Evolutionary conservation across 805 yeast species (phyloP).

Genomic region (Metschnikowia peoriensis): DNA sequence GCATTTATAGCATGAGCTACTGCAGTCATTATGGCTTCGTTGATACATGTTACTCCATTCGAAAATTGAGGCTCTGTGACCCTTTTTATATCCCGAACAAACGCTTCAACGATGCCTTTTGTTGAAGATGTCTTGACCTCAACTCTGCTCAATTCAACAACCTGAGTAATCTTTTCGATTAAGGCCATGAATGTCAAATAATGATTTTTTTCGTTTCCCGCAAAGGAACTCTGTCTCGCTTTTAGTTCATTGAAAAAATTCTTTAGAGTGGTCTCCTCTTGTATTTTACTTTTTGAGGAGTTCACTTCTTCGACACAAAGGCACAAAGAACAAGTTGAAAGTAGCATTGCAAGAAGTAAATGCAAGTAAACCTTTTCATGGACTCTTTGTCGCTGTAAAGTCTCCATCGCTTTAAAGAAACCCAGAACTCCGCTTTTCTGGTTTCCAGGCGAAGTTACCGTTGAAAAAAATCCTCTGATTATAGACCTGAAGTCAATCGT

Average conservation of each 20-base stretch:
- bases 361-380: background rate
- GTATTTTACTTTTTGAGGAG: background rate
- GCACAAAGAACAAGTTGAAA: background rate
- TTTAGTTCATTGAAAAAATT: background rate
- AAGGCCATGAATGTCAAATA: too few relatives aligned
- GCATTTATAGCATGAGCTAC: too few relatives aligned
- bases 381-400: background rate
- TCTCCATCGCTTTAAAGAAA: background rate
- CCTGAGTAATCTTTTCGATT: background rate
- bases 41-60: too few relatives aligned
- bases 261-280: background rate
- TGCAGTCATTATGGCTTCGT: too few relatives aligned
- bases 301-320: background rate
- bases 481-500: background rate
- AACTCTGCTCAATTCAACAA: background rate
- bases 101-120: background rate
- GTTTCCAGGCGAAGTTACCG: background rate
- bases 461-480: too few relatives aligned
- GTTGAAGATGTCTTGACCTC: background rate
- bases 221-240: background rate
- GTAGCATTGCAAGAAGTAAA: background rate
- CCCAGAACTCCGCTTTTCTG: background rate
- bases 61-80: too few relatives aligned
- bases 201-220: background rate
- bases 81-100: background rate